These are phyloP conservation scores for Aurinia saxatilis DNA, from an alignment of 345 rosid genomes.

Conservation along the genomic window DNA sequence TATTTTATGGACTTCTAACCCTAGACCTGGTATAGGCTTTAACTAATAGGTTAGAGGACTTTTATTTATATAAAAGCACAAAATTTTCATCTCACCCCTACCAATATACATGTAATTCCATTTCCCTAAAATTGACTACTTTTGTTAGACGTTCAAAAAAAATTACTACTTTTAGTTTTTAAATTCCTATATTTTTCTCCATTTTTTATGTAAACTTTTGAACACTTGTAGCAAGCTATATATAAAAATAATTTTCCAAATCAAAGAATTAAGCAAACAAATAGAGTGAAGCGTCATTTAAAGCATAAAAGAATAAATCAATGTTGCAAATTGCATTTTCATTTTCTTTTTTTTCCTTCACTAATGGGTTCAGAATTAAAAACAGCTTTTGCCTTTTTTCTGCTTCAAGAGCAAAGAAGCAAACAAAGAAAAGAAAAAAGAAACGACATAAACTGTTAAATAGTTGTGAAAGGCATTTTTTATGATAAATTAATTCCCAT, in stretches of 20 bases:
- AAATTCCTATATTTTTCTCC: too few relatives aligned
- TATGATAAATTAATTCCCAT: slow-evolving; percentile 20
- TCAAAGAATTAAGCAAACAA: neutral
- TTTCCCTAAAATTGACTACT: too few relatives aligned
- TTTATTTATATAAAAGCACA: too few relatives aligned
- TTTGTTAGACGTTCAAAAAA: too few relatives aligned
- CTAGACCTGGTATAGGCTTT: too few relatives aligned
- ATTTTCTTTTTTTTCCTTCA: neutral
- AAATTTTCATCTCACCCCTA: too few relatives aligned
- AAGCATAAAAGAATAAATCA: neutral
- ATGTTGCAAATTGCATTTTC: neutral
- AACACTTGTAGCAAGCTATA: too few relatives aligned
- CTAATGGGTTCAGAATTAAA: neutral
- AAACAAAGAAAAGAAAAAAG: neutral
- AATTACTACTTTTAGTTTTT: too few relatives aligned
- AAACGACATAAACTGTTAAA: slow-evolving; percentile 27
- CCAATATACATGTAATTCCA: too few relatives aligned
- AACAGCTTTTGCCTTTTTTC: slow-evolving; percentile 1
- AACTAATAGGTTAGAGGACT: too few relatives aligned
- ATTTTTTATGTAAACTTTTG: too few relatives aligned
- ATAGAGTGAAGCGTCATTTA: neutral
- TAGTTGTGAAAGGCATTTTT: neutral
- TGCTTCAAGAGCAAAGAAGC: neutral
- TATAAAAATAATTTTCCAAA: neutral
- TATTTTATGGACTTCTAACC: too few relatives aligned